Conservation (phyloP, 2,329 filamentous ascomycete species). For the Periconia sp. region DNA sequence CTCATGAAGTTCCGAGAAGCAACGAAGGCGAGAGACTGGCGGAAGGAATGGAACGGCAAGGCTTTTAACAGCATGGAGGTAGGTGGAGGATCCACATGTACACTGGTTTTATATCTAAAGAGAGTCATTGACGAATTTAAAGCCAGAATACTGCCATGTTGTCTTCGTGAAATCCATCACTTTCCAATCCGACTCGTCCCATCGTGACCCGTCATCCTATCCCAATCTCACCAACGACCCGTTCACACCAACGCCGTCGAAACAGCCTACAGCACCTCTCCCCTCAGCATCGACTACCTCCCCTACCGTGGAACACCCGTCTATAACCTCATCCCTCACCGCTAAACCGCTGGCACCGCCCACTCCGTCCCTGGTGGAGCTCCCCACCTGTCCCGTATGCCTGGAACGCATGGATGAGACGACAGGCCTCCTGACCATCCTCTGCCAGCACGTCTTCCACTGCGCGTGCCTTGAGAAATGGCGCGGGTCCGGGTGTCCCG, state of each 20-base stretch:
- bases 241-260: slow-evolving; percentile 59
- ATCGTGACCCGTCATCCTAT: slow-evolving; percentile 53
- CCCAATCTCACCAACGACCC: slow-evolving; percentile 66
- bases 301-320: slow-evolving; percentile 34
- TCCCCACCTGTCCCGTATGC: slow-evolving; percentile 95
- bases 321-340: slow-evolving; percentile 51
- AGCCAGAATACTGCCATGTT: slow-evolving; percentile 93
- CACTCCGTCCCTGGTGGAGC: slow-evolving; percentile 82
- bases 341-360: slow-evolving; percentile 68
- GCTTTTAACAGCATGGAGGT: slow-evolving; percentile 91
- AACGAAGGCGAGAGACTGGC: slow-evolving; percentile 75
- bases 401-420: slow-evolving; percentile 98
- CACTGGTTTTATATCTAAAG: too few relatives aligned
- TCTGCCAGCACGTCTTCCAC: slow-evolving; percentile 97
- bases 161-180: slow-evolving; percentile 92
- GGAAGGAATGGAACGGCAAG: slow-evolving; percentile 86
- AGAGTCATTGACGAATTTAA: slow-evolving; percentile 14
- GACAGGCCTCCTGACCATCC: slow-evolving; percentile 89
- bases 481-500: slow-evolving; percentile 90
- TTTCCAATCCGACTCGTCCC: slow-evolving; percentile 65
- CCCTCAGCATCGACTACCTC: slow-evolving; percentile 33
- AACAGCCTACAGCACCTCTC: slow-evolving; percentile 38
- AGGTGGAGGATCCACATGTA: slow-evolving; percentile 26
- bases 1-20: slow-evolving; percentile 88
- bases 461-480: slow-evolving; percentile 95